Evolutionary conservation across 352 stramenopile species (phyloP), one percentile per base, ranked within the genome.

Genomic region (Pythium folliculosum): DNA sequence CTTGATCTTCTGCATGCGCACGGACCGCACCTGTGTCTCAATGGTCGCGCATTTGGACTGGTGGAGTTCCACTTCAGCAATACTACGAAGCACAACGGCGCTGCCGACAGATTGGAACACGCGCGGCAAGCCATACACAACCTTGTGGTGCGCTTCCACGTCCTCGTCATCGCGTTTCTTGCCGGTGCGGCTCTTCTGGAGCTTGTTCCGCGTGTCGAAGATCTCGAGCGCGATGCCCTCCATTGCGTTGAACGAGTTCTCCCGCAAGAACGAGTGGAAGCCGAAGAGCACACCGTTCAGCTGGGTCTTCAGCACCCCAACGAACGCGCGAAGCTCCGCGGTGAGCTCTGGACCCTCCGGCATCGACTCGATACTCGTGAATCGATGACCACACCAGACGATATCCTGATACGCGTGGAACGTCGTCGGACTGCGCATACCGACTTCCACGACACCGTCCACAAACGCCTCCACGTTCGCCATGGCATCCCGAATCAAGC

Each of bases 341-440:
- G 23, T 10, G 2, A 76, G 16, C 9, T 69, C 44, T 25, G 21
- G 35, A n/a, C 64, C 60, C 13, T 71, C 40, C 8, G 37, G n/a
- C 21, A 50, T 19, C 17, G 35, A 61, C 21, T 67, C 60, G 25
- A 16, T 55, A 27, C 30, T 51, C 5, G 60, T 54, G 38, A 76
- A 70, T 12, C 55, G 64, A 47, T 94, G 86, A 0, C 84, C 88
- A 44, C 84, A 88, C 88, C 88, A 96, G n/a, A 91, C 76, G 51
- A 96, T 85, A 44, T 96, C 86, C 63, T 96, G 85, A 65, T 93
- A 95, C 7, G 82, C 81, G 50, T 88, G 78, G 65, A 86, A 93
- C 16, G 70, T 89, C 19, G 80, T 70, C 21, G 86, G 84, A 49
- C 82, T 80, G 5, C 86, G 84, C 49, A 90, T 65, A 2, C 82